Evolutionary conservation across 2,329 filamentous ascomycete species (phyloP), one percentile per base, ranked within the genome.

Genomic region (Amauroascus niger): DNA sequence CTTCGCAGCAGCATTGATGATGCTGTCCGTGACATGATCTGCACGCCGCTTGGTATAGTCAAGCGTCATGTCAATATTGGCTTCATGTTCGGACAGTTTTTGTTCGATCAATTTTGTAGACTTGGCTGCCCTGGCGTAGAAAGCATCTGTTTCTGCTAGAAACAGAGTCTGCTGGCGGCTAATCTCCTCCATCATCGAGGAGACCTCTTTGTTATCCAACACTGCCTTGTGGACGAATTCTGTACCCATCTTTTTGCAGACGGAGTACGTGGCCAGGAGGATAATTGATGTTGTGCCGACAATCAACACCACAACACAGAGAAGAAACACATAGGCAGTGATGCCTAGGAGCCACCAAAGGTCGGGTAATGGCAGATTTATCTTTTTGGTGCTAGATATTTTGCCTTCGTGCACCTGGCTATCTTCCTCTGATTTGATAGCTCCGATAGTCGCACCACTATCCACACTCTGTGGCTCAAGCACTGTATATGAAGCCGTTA

Each of bases 281-380:
- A 51, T 30, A 20, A 49, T 30, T 13, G 41, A 40, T 22, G 41
- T 18, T 26, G 50, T 35, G 6, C 56, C 24, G 8, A 56, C 13
- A n/a, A 52, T 20, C 7, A 45, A n/a, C n/a, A 51, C 16, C 9
- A 49, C 13, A 8, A n/a, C 9, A 30, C 50, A 37, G 20, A 11
- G 47, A 22, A 37, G 40, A 22, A 55, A 7, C 2, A 49, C 37
- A 30, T 48, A 52, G 32, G 54, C 40, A 22, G 24, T 32, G 14
- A 33, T 18, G n/a, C 37, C 20, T 11, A 44, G 24, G 20, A 24
- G 24, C 39, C 26, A 24, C 11, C 28, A 37, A 33, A 1, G 18
- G 8, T 32, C 13, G 7, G 22, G 14, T 8, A 16, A 28, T 3
- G 43, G 37, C 6, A 22, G 11, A 20, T 13, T 20, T 7, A 52